phyloP scores from a whole-genome alignment of 352 stramenopile genomes.

The Globisporangium yorkense region DNA sequence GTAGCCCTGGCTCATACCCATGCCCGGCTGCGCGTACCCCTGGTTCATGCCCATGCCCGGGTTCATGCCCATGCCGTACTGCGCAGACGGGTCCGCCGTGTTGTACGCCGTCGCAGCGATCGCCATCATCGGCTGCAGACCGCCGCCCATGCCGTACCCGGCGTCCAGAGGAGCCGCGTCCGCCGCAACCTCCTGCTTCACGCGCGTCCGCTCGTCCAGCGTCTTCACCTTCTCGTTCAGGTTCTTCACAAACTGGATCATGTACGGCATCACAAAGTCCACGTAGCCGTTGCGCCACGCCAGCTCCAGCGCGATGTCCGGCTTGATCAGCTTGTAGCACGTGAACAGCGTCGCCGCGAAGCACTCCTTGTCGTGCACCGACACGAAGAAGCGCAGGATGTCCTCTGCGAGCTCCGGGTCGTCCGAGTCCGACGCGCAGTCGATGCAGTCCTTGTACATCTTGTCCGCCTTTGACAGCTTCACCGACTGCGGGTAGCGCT shows the following conservation, averaged over 20 bases:
- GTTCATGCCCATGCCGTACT: conserved; percentile 50
- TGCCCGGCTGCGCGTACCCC: conserved; percentile 17
- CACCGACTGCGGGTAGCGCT: conserved; percentile 97
- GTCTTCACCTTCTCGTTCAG: conserved; percentile 93
- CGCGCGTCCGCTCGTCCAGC: conserved; percentile 88
- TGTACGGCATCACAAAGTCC: conserved; percentile 99
- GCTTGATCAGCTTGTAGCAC: conserved; percentile 97
- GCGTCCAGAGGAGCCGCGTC: conserved; percentile 58
- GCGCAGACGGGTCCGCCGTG: conserved; percentile 56
- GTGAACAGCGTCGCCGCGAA: conserved; percentile 98
- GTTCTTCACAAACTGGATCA: conserved; percentile 99
- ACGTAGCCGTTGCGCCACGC: conserved; percentile 98
- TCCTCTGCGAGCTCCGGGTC: conserved; percentile 96
- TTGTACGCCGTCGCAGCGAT: conserved; percentile 78
- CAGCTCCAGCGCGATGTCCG: conserved; percentile 98
- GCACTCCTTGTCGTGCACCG: conserved; percentile 98
- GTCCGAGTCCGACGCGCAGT: conserved; percentile 96
- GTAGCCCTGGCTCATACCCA: conserved; percentile 51
- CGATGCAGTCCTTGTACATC: conserved; percentile 99
- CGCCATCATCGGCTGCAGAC: conserved; percentile 73
- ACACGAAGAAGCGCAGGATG: conserved; percentile 98
- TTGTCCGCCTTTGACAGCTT: conserved; percentile 99
- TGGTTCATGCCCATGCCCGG: conserved; percentile 24
- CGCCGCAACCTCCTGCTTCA: conserved; percentile 65
- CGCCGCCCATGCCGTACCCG: conserved; percentile 68